phyloP scores from a whole-genome alignment of 768 basidiomycete genomes.

The Coprinopsis sp. region DNA sequence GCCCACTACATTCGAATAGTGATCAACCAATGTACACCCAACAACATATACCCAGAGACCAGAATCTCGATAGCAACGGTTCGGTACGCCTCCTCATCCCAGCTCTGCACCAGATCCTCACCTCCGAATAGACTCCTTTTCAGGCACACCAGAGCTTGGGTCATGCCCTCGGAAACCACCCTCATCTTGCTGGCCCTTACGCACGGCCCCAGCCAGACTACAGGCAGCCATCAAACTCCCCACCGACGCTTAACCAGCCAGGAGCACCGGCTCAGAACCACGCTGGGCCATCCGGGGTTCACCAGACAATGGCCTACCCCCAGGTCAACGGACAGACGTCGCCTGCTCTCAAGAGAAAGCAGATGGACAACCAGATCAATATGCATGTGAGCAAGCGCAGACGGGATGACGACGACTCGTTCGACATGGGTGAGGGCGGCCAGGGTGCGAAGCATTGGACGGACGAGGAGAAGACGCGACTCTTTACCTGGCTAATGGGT shows the following conservation, averaged over 20 bases:
- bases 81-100: constrained; percentile 43
- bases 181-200: constrained; percentile 29
- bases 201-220: constrained; percentile 21
- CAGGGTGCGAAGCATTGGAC: constrained; percentile 83
- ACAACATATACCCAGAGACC: constrained; percentile 55
- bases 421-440: constrained; percentile 43
- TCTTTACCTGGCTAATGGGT: constrained; percentile 79
- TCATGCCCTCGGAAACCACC: constrained; percentile 55
- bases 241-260: constrained; percentile 33
- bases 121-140: constrained; percentile 40
- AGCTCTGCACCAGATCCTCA: constrained; percentile 21
- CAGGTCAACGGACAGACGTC: constrained; percentile 27
- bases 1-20: constrained; percentile 27
- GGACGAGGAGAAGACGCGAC: constrained; percentile 73
- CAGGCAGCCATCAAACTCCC: constrained; percentile 36
- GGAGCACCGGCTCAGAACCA: constrained; percentile 27
- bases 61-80: constrained; percentile 52
- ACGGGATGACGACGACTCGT: constrained; percentile 30
- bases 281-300: constrained; percentile 28
- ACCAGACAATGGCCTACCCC: constrained; percentile 37
- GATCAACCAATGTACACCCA: constrained; percentile 57
- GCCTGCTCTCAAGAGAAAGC: constrained; percentile 43
- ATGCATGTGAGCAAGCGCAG: constrained; percentile 11
- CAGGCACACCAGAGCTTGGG: constrained; percentile 56
- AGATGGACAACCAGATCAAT: constrained; percentile 30